phyloP scores from a whole-genome alignment of 495 filamentous ascomycete species.

The Terfezia boudieri region DNA sequence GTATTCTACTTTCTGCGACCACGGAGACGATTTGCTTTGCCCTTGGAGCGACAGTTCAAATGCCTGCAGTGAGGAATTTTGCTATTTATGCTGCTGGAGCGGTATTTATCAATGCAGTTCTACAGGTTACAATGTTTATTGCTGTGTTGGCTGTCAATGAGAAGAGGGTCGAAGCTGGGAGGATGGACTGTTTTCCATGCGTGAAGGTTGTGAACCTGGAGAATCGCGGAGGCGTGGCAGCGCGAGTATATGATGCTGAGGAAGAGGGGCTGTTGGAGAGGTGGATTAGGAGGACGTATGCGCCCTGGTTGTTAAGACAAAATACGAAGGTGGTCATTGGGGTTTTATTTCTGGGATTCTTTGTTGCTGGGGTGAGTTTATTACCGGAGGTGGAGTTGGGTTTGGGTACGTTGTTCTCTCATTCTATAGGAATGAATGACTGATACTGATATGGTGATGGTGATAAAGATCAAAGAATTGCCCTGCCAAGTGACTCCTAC shows the following conservation, averaged over 20 bases:
- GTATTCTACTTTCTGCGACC: conserved; percentile 80
- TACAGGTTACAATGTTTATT: conserved; percentile 93
- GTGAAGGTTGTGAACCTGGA: conserved; percentile 43
- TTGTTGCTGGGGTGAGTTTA: conserved; percentile 61
- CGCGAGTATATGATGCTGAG: conserved; percentile 30
- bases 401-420: conserved; percentile 22
- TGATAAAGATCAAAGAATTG: conserved; percentile 57
- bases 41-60: conserved; percentile 78
- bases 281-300: conserved; percentile 77
- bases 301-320: conserved; percentile 54
- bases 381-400: conserved; percentile 70
- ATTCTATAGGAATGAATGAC: too few relatives aligned
- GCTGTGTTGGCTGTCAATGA: conserved; percentile 82
- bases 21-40: conserved; percentile 88
- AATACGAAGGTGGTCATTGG: conserved; percentile 55
- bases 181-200: conserved; percentile 89
- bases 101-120: conserved; percentile 82
- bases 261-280: conserved; percentile 61
- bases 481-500: conserved; percentile 80
- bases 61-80: conserved; percentile 95
- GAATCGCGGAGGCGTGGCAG: background rate
- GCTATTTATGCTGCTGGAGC: conserved; percentile 89
- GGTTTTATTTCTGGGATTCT: conserved; percentile 63
- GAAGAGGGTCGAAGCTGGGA: conserved; percentile 54
- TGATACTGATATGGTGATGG: background rate